Base-by-base conservation (phyloP, 2,329 filamentous ascomycete species). In the Stemphylium lycopersici region DNA sequence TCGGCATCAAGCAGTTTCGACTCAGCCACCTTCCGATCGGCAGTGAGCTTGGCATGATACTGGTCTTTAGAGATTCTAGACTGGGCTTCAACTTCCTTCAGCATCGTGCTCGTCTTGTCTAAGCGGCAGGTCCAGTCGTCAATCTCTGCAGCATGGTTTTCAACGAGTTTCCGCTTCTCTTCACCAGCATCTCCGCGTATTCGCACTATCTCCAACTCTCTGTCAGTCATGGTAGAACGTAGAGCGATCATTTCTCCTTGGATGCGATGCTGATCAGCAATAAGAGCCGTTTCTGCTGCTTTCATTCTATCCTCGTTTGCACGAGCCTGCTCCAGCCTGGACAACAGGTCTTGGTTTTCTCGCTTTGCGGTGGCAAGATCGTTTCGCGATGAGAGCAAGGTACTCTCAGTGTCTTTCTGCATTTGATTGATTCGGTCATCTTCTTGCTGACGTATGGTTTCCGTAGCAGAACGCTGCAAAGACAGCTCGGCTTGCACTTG, bases 41-140 rank as follows among this genome's bases (percentile, higher is more conserved):
- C 43, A 6, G 63, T 51, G 6, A 69, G 32, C 31, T 66, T 61
- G 7, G 47, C 44, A 6, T 48, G 37, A n/a, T 58, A 50, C 20
- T 63, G 53, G 16, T 46, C 44, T 26, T 65, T 49, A n/a, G 54
- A 40, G 3, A 55, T 53, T 12, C 43, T 51, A 11, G 45, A 16
- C 20, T 55, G 60, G 3, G 60, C 59, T 29, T 69, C 54, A 1
- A 52, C 41, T n/a, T 65, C 57, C 16, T 59, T 61, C 5, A 61
- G 44, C 7, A 55, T 58, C 11, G 20, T 32, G 10, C 63, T 61
- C 10, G 58, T 46, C 13, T 42, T 26, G 16, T 7, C 40, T 6
- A 69, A 40, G 2, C 59, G 58, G 18, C 42, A 39, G 16, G 38
- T 47, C 13, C 60, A 34, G 7, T 57, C 47, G 6, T 59, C 43